Base-by-base conservation (phyloP, 2,329 filamentous ascomycete genomes). In the Colletotrichum sp. region DNA sequence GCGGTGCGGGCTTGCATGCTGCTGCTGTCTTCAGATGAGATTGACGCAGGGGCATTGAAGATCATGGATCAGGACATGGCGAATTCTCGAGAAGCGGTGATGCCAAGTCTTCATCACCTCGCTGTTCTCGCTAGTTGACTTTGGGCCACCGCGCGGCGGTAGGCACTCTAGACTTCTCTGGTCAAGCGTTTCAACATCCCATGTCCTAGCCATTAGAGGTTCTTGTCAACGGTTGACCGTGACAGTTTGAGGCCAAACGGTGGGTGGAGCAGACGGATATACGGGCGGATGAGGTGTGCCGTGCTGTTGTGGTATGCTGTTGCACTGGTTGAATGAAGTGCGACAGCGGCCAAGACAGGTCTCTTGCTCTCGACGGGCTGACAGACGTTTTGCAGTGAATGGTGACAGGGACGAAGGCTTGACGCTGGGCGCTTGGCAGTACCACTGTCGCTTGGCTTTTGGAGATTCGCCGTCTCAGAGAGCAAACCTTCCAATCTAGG, bases 41-140 rank as follows among this genome's bases (percentile, higher is more conserved):
- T 75, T 73, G 28, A 48, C 74, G 59, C 74, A 75, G 57, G 70
- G 74, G 59, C 74, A 68, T 48, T 64, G 64, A 14, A 28, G 73
- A 73, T 75, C 64, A 65, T 68, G 70, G 64, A 73, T 65, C 70
- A 73, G 48, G 59, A 65, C 16, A 55, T 55, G 32, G 34, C 34
- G 18, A 48, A 26, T 57, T 59, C 59, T 36, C 28, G 52, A 75
- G 13, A 34, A 28, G 32, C 32, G 14, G 24, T 61, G 26, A 30
- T 72, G 72, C 32, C 28, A 57, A 34, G 34, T 36, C 26, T 24
- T 30, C 52, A 32, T 52, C 43, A 52, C 43, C 43, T n/a, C 32
- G 28, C 26, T 69, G 43, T 52, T 52, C 18, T 26, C 34, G 18
- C 52, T 13, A 36, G 43, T 57, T 18, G 26, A 32, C n/a, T 61